These are phyloP conservation scores for Plectosphaerella cucumerina DNA, from an alignment of 2,329 filamentous ascomycete species.

Conservation along the genomic window DNA sequence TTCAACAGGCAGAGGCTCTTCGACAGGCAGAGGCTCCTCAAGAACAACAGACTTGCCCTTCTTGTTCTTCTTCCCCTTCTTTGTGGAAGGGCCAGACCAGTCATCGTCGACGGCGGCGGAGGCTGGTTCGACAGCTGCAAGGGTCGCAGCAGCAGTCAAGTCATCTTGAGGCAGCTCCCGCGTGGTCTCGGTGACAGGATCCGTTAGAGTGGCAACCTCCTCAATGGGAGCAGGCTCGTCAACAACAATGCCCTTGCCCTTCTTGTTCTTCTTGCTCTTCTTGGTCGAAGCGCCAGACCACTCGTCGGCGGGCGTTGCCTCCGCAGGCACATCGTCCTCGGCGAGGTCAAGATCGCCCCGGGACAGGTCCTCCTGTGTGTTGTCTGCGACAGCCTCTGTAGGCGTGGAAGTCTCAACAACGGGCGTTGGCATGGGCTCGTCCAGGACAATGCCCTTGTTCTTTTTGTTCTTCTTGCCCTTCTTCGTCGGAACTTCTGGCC, in stretches of 20 bases:
- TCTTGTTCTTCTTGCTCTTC: conserved; percentile 4
- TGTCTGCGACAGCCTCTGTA: background rate
- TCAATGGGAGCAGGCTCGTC: background rate
- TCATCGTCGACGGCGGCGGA: conserved; percentile 8
- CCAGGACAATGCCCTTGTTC: background rate
- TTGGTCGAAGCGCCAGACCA: conserved; percentile 9
- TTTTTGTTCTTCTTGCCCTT: conserved; percentile 24
- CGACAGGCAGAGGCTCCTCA: no score
- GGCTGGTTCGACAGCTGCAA: background rate
- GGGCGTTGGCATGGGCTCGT: background rate
- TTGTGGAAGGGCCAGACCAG: conserved; percentile 11
- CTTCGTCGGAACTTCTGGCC: conserved; percentile 19
- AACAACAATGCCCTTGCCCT: background rate
- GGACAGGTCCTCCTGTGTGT: background rate
- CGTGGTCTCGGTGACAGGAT: no score
- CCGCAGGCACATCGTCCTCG: background rate
- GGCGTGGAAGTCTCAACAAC: background rate
- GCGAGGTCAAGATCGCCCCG: background rate
- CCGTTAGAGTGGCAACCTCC: background rate
- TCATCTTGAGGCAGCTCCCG: no score
- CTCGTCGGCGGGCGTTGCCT: background rate
- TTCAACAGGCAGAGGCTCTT: background rate
- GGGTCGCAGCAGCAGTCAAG: no score
- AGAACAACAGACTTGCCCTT: conserved; percentile 5
- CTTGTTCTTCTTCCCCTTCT: conserved; percentile 16